phyloP scores from a whole-genome alignment of 2,329 filamentous ascomycete species.

The Rhynchosporium agropyri region DNA sequence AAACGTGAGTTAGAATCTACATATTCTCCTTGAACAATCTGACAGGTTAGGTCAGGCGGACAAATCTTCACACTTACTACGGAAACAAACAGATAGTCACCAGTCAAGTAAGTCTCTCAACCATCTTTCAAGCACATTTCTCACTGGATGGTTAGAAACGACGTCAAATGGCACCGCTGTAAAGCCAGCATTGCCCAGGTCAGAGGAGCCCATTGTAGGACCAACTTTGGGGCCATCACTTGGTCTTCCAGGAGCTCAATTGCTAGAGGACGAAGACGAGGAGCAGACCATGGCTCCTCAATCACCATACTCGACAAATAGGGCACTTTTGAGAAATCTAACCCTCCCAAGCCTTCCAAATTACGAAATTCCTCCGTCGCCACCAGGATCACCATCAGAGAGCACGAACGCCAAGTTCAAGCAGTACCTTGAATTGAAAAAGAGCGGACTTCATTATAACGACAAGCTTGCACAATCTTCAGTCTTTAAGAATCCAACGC shows the following conservation, averaged over 20 bases:
- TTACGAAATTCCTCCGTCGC: slow-evolving; percentile 74
- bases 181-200: slow-evolving; percentile 17
- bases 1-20: slow-evolving; percentile 29
- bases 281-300: slow-evolving; percentile 39
- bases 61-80: slow-evolving; percentile 18
- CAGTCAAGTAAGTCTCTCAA: slow-evolving; percentile 28
- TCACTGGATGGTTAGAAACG: neutral
- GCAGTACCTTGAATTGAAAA: slow-evolving; percentile 77
- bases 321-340: slow-evolving; percentile 67
- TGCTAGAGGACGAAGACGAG: slow-evolving; percentile 40
- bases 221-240: slow-evolving; percentile 33
- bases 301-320: slow-evolving; percentile 70
- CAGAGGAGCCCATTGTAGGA: slow-evolving; percentile 37
- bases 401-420: slow-evolving; percentile 67
- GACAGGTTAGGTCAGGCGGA: slow-evolving; percentile 32
- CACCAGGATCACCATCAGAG: slow-evolving; percentile 60
- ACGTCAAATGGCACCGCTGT: neutral
- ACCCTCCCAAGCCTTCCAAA: slow-evolving; percentile 74
- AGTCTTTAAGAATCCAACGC: slow-evolving; percentile 70
- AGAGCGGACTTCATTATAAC: slow-evolving; percentile 77
- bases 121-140: neutral
- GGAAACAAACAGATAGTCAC: slow-evolving; percentile 27
- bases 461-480: slow-evolving; percentile 67
- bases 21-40: slow-evolving; percentile 22
- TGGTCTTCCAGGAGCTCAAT: slow-evolving; percentile 22